Evolutionary conservation across 106 monocot species (phyloP), one percentile per base, ranked within the genome.

Genomic region (Triglochin maritima): DNA sequence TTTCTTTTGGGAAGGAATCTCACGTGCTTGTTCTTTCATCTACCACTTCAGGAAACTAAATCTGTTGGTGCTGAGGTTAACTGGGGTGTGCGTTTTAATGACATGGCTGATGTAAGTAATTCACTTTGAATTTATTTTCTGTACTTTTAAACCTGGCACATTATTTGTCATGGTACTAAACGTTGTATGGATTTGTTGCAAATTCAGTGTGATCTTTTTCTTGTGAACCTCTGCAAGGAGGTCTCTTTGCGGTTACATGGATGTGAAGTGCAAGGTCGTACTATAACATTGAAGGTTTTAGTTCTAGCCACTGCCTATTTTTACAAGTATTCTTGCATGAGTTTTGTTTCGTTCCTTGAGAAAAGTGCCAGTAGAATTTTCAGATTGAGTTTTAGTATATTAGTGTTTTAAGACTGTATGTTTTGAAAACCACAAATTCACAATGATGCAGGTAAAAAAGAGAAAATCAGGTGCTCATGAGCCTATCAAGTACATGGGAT

Each of bases 11-110:
- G 29, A 29, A 29, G 29, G 29, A 29, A 29, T 29, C 29, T 29
- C 29, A 29, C 29, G 29, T 29, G 29, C 29, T 29, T 29, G 29
- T 29, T 29, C 29, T 29, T 29, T 29, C 29, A 29, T 29, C 29
- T 29, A 29, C 29, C 29, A 29, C 29, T 56, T 62, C 85, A 96
- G 96, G 90, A 91, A 82, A 86, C 76, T 59, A 98, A 98, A 70
- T 88, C 96, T 72, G 75, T 98, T 68, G 96, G 91, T 51, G 91
- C 96, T 72, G 96, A 98, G 62, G 86, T 98, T 43, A 98, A 98
- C 59, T 98, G 96, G 96, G 96, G 96, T 72, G 78, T 98, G 60
- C 83, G 96, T 54, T 98, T 98, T 49, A 86, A 74, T 48, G 64
- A 75, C 67, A 72, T 51, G 54, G 67, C 49, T 50, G 91, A 98